Percentiles rank a stretch among this genome's conserved stretches.
Conservation (phyloP, 768 basidiomycete genomes). For the Hygrocybe coccinea region DNA sequence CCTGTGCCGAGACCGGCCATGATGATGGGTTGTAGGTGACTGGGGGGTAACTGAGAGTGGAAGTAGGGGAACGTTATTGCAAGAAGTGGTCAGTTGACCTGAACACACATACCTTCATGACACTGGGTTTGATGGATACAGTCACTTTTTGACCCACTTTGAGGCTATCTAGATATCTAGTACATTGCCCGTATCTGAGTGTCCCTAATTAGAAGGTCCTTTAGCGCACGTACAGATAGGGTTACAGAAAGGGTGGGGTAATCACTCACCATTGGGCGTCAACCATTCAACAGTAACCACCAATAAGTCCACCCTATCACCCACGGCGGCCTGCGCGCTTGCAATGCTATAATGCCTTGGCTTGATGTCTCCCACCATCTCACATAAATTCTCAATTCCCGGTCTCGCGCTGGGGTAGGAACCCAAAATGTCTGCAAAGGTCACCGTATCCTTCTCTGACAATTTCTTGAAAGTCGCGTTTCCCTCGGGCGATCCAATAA, state of each 20-base stretch:
- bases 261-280: slow-evolving; percentile 67
- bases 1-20: slow-evolving; percentile 99
- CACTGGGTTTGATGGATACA: slow-evolving; percentile 96
- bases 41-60: slow-evolving; percentile 78
- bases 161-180: slow-evolving; percentile 84
- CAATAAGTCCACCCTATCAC: slow-evolving; percentile 88
- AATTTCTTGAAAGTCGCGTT: slow-evolving; percentile 90
- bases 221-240: neutral
- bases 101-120: slow-evolving; percentile 78
- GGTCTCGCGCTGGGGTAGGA: slow-evolving; percentile 77
- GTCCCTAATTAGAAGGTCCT: slow-evolving; percentile 51
- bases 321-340: slow-evolving; percentile 90
- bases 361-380: slow-evolving; percentile 90
- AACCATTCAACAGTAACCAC: slow-evolving; percentile 97
- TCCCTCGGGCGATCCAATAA: slow-evolving; percentile 93
- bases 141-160: slow-evolving; percentile 88
- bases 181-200: slow-evolving; percentile 88
- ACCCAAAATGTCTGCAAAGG: slow-evolving; percentile 81
- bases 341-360: slow-evolving; percentile 98
- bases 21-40: slow-evolving; percentile 84
- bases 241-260: neutral
- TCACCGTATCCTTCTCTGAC: slow-evolving; percentile 90
- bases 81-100: neutral
- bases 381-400: slow-evolving; percentile 79
- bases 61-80: slow-evolving; percentile 10